These are phyloP conservation scores for Coleophoma cylindrospora DNA, from an alignment of 2,329 filamentous ascomycete genomes.

Conservation along the genomic window DNA sequence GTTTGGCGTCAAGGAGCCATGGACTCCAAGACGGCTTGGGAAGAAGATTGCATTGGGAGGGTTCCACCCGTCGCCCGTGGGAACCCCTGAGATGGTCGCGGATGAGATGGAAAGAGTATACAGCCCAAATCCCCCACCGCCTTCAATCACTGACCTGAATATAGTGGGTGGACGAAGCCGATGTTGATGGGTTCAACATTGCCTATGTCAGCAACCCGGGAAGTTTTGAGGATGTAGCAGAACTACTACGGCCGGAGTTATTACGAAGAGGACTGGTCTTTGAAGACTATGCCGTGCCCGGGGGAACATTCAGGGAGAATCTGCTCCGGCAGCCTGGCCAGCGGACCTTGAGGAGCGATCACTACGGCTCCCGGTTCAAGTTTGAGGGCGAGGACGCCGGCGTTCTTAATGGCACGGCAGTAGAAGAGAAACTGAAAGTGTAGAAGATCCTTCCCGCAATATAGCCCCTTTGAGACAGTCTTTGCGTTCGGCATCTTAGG, in stretches of 20 bases:
- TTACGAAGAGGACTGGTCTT: slow-evolving; percentile 48
- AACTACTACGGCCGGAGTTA: slow-evolving; percentile 60
- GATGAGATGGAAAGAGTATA: slow-evolving; percentile 50
- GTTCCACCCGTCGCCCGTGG: slow-evolving; percentile 47
- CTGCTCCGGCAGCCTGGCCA: neutral
- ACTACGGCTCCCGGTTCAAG: neutral
- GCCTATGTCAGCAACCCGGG: slow-evolving; percentile 43
- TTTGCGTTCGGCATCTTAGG: too few relatives aligned
- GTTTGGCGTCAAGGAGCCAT: slow-evolving; percentile 29
- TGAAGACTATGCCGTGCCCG: slow-evolving; percentile 43
- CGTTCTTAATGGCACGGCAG: neutral
- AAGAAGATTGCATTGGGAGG: slow-evolving; percentile 64
- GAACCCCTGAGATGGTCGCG: slow-evolving; percentile 49
- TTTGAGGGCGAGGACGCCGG: neutral
- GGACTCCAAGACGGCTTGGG: slow-evolving; percentile 62
- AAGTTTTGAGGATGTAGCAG: slow-evolving; percentile 62
- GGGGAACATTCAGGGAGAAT: slow-evolving; percentile 46
- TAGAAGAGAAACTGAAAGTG: neutral
- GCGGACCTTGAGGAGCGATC: neutral
- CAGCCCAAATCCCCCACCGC: neutral
- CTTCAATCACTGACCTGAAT: neutral
- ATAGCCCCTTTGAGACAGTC: neutral
- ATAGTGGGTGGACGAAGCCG: slow-evolving; percentile 61
- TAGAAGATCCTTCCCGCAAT: neutral
- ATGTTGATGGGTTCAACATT: slow-evolving; percentile 71